A percentile compares a stretch with the other conserved stretches of the same genome.
Evolutionary conservation across 805 yeast species (phyloP).

Genomic region (Candida sphagnicola): DNA sequence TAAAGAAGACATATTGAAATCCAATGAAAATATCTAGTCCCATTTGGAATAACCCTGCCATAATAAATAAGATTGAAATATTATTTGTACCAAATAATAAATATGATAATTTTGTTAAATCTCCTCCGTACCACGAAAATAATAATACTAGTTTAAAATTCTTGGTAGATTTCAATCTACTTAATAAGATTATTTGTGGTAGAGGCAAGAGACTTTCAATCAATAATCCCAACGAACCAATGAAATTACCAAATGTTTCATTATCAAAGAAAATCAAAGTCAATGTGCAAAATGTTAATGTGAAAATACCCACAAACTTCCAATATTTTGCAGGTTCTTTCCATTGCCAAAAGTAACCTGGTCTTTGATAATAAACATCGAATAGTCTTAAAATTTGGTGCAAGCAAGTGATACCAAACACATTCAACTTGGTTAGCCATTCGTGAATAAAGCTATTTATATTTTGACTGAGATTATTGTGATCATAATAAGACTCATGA

Average conservation of each 20-base stretch:
- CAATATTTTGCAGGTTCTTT: conserved; percentile 52
- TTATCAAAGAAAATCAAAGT: conserved; percentile 37
- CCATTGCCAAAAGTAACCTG: conserved; percentile 87
- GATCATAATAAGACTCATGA: conserved; percentile 14
- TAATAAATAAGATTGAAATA: conserved; percentile 58
- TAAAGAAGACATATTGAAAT: conserved; percentile 66
- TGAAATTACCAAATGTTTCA: conserved; percentile 40
- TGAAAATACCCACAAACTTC: conserved; percentile 53
- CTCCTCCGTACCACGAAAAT: conserved; percentile 88
- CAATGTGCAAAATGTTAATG: conserved; percentile 33
- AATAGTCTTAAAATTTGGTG: conserved; percentile 50
- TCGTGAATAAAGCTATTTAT: background rate
- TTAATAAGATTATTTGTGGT: conserved; percentile 71
- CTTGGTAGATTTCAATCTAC: conserved; percentile 62
- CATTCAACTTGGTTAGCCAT: background rate
- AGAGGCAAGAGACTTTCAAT: conserved; percentile 71
- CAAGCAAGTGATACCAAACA: conserved; percentile 4
- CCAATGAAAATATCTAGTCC: conserved; percentile 68
- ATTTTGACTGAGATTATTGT: conserved; percentile 1
- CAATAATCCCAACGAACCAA: conserved; percentile 64
- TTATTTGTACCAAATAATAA: conserved; percentile 72
- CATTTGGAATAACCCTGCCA: conserved; percentile 79
- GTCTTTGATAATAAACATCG: conserved; percentile 61
- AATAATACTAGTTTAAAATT: conserved; percentile 76
- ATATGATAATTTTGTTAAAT: conserved; percentile 70